These are phyloP conservation scores for Gaeumannomyces tritici DNA, from an alignment of 2,329 filamentous ascomycete genomes.

Conservation along the genomic window DNA sequence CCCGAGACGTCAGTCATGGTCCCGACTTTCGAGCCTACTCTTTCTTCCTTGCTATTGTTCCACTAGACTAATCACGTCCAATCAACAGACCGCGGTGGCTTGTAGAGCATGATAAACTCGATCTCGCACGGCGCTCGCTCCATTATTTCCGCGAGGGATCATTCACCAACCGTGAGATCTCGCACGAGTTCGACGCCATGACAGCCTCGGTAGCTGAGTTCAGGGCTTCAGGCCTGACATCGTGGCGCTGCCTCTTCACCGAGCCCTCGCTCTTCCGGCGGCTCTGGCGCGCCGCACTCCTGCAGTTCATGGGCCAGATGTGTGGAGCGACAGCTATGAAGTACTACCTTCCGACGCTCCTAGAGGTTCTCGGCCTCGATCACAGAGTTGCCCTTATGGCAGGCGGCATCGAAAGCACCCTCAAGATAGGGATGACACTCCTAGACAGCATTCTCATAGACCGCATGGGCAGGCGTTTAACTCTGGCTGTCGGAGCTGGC, in stretches of 20 bases:
- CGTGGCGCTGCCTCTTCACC: slow-evolving; percentile 37
- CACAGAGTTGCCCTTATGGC: slow-evolving; percentile 39
- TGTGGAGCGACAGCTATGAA: slow-evolving; percentile 51
- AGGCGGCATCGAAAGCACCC: slow-evolving; percentile 45
- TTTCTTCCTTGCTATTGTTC: neutral
- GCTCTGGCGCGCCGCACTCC: slow-evolving; percentile 44
- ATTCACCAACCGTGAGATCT: slow-evolving; percentile 23
- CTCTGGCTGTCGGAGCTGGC: slow-evolving; percentile 35
- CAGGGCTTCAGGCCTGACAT: slow-evolving; percentile 20
- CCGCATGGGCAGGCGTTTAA: slow-evolving; percentile 35
- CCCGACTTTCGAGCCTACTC: neutral
- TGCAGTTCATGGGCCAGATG: slow-evolving; percentile 53
- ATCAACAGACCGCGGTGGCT: slow-evolving; percentile 43
- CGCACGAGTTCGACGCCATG: slow-evolving; percentile 36
- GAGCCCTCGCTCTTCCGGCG: slow-evolving; percentile 37
- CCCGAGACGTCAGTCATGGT: slow-evolving; percentile 40
- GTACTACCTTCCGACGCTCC: slow-evolving; percentile 47
- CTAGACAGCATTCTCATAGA: slow-evolving; percentile 50
- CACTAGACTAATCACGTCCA: neutral
- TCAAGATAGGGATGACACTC: slow-evolving; percentile 46
- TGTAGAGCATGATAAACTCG: slow-evolving; percentile 35
- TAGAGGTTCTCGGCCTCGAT: slow-evolving; percentile 38
- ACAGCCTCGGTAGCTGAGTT: slow-evolving; percentile 29
- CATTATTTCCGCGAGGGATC: slow-evolving; percentile 38
- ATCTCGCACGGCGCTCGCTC: slow-evolving; percentile 32